Evolutionary conservation across 192 early-diverging fungal genomes (phyloP), one percentile per base, ranked within the genome.

Genomic region (Gaertneriomyces sp.): DNA sequence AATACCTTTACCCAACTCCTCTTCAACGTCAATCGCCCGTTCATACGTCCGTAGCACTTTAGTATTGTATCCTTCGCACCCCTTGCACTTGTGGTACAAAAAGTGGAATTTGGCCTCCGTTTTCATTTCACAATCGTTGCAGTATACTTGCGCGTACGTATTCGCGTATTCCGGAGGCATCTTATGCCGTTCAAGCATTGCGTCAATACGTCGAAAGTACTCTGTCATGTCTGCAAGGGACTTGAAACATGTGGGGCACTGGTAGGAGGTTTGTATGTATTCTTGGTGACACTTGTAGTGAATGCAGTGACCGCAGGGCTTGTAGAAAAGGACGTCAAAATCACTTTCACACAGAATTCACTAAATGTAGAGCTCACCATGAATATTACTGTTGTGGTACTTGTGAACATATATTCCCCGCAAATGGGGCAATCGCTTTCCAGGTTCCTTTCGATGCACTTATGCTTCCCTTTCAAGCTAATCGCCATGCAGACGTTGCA

Each of bases 391-490:
- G 81, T 82, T 8, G 83, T 82, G 2, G 87, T 88, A 4, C 91
- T 94, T 7, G 90, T 96, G 58, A 94, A 93, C 81, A 98, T 88
- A 71, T 88, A 89, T 66, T 98, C 94, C 25, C 93, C 92, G 78
- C 96, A 98, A 59, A 98, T 95, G 5, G 94, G 94, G 61, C 96
- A 98, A 71, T 97, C 90, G 58, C 87, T 84, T 63, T 95, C 92
- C 43, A 98, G 64, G 46, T 90, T 93, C 54, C 88, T 81, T 72
- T 98, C 96, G 53, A 91, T 93, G 69, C 96, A 98, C 53, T 87
- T 84, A 73, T 98, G 96, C 9, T 80, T 79, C 39, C 85, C 80
- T 63, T 90, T 85, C 12, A 89, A 79, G 25, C 68, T 50, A 12
- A 91, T 87, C 9, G 81, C 82, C 82, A 98, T 91, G 66, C 96